phyloP scores from a whole-genome alignment of 164 flowering plant species.

The Stephania japonica region DNA sequence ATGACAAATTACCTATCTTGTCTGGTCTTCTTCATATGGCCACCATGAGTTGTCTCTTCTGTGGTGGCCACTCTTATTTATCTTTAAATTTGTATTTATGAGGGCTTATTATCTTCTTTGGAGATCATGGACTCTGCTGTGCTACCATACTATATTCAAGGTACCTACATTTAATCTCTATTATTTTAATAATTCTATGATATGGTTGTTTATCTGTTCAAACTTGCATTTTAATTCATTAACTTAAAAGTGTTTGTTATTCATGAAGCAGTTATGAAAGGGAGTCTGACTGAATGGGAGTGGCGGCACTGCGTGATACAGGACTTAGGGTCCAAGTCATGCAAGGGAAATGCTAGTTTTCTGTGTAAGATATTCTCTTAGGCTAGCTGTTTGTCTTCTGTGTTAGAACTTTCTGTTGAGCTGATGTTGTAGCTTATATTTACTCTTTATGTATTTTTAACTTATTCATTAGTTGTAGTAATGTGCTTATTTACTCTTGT shows the following conservation, averaged over 20 bases:
- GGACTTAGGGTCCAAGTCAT: slow-evolving; percentile 1
- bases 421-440: neutral
- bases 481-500: neutral
- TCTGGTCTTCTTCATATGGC: neutral
- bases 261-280: slow-evolving; percentile 9
- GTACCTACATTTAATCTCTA: neutral
- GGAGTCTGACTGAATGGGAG: slow-evolving; percentile 1
- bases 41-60: slow-evolving; percentile 11
- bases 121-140: slow-evolving; percentile 23
- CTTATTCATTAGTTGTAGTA: neutral
- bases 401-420: neutral
- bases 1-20: neutral
- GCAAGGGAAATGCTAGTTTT: neutral
- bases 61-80: neutral
- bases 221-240: neutral
- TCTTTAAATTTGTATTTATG: neutral
- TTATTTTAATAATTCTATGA: neutral
- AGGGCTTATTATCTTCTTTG: slow-evolving; percentile 10
- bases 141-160: slow-evolving; percentile 21
- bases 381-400: neutral
- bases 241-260: neutral
- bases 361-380: slow-evolving; percentile 7
- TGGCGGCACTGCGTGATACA: neutral
- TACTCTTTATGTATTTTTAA: neutral
- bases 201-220: neutral